Evolutionary conservation across 371 early-diverging fungal species (phyloP).

Genomic region (Apophysomyces variabilis): DNA sequence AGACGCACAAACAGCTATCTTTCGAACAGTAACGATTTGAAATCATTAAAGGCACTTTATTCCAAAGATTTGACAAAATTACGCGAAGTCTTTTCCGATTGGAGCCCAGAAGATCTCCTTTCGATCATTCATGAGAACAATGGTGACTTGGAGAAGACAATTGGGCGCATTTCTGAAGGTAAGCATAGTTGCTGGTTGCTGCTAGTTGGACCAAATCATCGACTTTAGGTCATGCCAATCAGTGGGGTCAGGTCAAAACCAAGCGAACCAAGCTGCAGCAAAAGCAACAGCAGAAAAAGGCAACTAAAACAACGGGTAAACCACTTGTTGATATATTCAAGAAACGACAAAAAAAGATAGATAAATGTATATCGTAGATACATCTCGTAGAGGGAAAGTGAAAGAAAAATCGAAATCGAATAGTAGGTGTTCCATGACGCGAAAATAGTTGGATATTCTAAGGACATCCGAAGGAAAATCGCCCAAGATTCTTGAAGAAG

Average conservation of each 20-base stretch:
- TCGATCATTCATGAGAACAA: constrained; percentile 4
- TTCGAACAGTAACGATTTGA: constrained; percentile 14
- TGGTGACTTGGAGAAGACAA: constrained; percentile 1
- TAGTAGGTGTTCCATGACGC: not conserved
- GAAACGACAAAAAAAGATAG: constrained; percentile 20
- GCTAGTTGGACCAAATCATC: not conserved
- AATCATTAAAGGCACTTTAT: constrained; percentile 9
- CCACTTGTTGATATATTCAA: not conserved
- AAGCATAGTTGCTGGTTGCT: not conserved
- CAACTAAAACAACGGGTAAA: constrained; percentile 31
- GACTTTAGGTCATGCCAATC: constrained; percentile 76
- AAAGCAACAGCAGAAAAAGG: constrained; percentile 61
- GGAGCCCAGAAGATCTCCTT: not conserved
- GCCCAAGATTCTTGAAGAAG: constrained; percentile 18
- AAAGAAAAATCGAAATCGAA: constrained; percentile 28
- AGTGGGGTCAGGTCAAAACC: constrained; percentile 93
- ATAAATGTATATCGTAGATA: constrained; percentile 5
- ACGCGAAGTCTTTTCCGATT: not conserved
- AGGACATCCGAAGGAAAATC: constrained; percentile 22
- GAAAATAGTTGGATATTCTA: not conserved
- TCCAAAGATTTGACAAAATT: constrained; percentile 1
- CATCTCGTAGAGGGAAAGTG: constrained; percentile 7
- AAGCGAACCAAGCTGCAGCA: constrained; percentile 35
- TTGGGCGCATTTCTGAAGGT: not conserved
- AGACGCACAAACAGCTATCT: constrained; percentile 5